Base-by-base conservation (phyloP, 768 basidiomycete genomes). In the Grammothele lineata region DNA sequence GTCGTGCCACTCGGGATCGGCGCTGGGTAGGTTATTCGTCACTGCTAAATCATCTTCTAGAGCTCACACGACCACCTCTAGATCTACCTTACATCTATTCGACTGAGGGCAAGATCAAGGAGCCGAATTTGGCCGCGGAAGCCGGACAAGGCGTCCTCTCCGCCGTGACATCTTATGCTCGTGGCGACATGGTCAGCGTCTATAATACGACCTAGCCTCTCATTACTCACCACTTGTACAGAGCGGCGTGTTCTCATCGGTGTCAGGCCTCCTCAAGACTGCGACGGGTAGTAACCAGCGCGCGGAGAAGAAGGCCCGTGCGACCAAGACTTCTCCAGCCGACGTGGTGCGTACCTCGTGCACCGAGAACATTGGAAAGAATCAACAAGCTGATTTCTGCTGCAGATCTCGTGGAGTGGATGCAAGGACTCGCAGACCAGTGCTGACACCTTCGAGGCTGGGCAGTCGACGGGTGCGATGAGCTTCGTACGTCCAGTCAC, bases 41-140 rank as follows among this genome's bases (percentile, higher is more conserved):
- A 17, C 18, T 36, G 15, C 35, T n/a, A 36, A 9, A 36, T n/a
- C 7, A 8, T 14, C 35, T 7, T 36, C 17, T 19, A 6, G 12
- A 7, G 8, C 35, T 36, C 6, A 19, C 35, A 8, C 8, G 17
- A 9, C 17, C 18, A 9, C 35, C n/a, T 36, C 18, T 19, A 66
- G 70, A 71, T 55, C 57, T 70, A 12, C 70, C 69, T 2, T 70
- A 69, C 51, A 60, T 70, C 82, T 97, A 97, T 68, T 92, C 92
- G 18, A 95, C 92, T 6, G 92, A 97, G 69, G 93, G 93, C 40
- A 92, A 90, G 61, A 69, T 97, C 62, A 96, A 97, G 65, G 92
- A 96, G 62, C 92, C 94, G 26, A 94, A 96, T 61, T 69, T 92
- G 14, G 82, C 83, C 10, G 77, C 83, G 8, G 92, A 90, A 61